phyloP scores from a whole-genome alignment of 768 basidiomycete genomes.

The Russula earlei region DNA sequence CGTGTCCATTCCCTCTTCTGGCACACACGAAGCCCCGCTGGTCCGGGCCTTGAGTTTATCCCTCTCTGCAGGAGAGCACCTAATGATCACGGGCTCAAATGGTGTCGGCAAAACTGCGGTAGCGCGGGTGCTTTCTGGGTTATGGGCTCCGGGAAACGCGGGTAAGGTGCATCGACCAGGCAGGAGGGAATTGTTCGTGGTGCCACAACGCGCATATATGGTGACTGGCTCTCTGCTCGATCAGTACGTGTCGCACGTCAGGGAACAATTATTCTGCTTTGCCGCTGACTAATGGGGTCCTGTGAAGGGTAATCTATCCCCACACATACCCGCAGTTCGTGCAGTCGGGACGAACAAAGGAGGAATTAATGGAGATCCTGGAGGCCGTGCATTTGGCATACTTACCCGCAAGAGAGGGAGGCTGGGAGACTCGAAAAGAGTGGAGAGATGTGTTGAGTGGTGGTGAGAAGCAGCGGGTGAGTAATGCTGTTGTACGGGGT shows the following conservation, averaged over 20 bases:
- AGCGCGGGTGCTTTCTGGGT: slow-evolving; percentile 77
- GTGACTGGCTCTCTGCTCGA: slow-evolving; percentile 79
- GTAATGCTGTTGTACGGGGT: slow-evolving; percentile 17
- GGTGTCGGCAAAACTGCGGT: slow-evolving; percentile 89
- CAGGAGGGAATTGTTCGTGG: slow-evolving; percentile 50
- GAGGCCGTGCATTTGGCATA: slow-evolving; percentile 79
- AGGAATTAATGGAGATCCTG: slow-evolving; percentile 68
- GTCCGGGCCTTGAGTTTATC: slow-evolving; percentile 60
- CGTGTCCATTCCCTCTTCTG: slow-evolving; percentile 43
- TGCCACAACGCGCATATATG: slow-evolving; percentile 93
- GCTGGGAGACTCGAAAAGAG: slow-evolving; percentile 83
- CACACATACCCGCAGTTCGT: slow-evolving; percentile 71
- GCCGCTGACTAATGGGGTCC: not conserved
- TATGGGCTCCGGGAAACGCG: slow-evolving; percentile 59
- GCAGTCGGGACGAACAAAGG: slow-evolving; percentile 48
- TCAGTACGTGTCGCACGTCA: slow-evolving; percentile 39
- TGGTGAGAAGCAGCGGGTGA: slow-evolving; percentile 88
- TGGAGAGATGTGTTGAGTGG: slow-evolving; percentile 96
- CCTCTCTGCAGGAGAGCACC: slow-evolving; percentile 66
- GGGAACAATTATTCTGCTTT: not conserved
- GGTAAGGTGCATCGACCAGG: slow-evolving; percentile 26
- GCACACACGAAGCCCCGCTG: slow-evolving; percentile 29
- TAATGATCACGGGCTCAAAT: slow-evolving; percentile 90
- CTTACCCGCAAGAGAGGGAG: slow-evolving; percentile 79
- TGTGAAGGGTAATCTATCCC: slow-evolving; percentile 70